Evolutionary conservation across 1,284 basidiomycete genomes (phyloP).

Genomic region (Stygiomarasmius scandens): DNA sequence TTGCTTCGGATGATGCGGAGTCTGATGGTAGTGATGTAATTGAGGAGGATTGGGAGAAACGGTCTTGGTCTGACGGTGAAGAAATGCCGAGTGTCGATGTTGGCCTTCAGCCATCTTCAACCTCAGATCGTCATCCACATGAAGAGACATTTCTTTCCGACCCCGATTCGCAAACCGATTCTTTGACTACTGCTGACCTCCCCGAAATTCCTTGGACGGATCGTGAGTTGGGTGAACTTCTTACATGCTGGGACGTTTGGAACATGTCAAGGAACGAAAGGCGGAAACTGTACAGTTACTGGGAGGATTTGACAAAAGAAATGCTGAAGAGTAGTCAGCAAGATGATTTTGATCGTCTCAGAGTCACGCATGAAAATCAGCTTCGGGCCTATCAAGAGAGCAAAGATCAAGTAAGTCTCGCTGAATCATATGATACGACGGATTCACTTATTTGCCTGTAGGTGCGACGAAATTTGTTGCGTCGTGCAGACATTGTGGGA

Average conservation of each 20-base stretch:
- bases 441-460: constrained; percentile 14
- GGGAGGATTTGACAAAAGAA: constrained; percentile 29
- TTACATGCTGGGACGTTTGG: constrained; percentile 34
- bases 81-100: too few relatives aligned
- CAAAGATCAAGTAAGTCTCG: constrained; percentile 37
- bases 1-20: background rate
- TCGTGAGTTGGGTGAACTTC: constrained; percentile 28
- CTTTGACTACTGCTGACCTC: too few relatives aligned
- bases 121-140: too few relatives aligned
- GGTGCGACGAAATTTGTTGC: constrained; percentile 49
- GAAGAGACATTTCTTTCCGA: too few relatives aligned
- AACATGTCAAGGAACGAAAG: constrained; percentile 37
- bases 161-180: too few relatives aligned
- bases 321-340: background rate
- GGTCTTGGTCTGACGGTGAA: background rate
- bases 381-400: constrained; percentile 34
- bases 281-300: constrained; percentile 27
- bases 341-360: background rate
- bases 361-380: constrained; percentile 24
- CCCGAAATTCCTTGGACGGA: background rate
- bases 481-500: constrained; percentile 62
- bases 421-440: background rate
- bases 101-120: too few relatives aligned
- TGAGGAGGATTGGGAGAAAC: background rate
- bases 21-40: background rate